Base-by-base conservation (phyloP, 2,329 filamentous ascomycete genomes). In the Tolypocladium amazonense region DNA sequence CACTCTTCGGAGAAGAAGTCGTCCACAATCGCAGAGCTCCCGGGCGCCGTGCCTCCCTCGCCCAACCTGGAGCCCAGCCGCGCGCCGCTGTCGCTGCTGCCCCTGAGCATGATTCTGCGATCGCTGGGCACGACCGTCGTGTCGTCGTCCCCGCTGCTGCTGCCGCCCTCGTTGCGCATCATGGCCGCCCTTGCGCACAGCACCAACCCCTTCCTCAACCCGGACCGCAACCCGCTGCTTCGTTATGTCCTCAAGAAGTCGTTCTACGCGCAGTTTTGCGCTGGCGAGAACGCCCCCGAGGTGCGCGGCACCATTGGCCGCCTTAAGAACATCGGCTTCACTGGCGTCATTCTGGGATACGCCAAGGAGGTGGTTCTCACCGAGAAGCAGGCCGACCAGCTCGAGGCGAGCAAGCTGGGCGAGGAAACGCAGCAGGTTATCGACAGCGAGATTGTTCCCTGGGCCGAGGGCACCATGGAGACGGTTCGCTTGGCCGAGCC, bases 261-360 rank as follows among this genome's bases (percentile, higher is more conserved):
- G 0, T 92, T 96, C 67, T 96, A 96, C 71, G 85, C 86, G 30
- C 92, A 97, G 68, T 97, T 96, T 73, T 97, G 92, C 72, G 90
- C 90, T 0, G 92, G 92, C 35, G 88, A 92, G 73, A 88, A 83
- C 56, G 78, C 81, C 0, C 67, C 71, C 1, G 89, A 96, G 72
- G 88, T 95, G 2, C 77, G 79, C 50, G 74, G 71, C 37, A 92
- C 88, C 0, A 83, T 91, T 37, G 70, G 79, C 1, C 77, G 80
- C 2, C 78, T 96, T 12, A 89, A 90, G 72, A 72, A 78, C 38
- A 85, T 93, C 53, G 92, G 92, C 1, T 96, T 90, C 70, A 84
- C 83, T 30, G 92, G 92, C 15, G 89, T 96, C 7, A 91, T 96
- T 59, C 79, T 96, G 55, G 87, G 89, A 57, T 96, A 95, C 68